A percentile compares a stretch with the other conserved stretches of the same genome.
Evolutionary conservation across 768 basidiomycete species (phyloP).

Genomic region (Lepiota brunneoincarnata): DNA sequence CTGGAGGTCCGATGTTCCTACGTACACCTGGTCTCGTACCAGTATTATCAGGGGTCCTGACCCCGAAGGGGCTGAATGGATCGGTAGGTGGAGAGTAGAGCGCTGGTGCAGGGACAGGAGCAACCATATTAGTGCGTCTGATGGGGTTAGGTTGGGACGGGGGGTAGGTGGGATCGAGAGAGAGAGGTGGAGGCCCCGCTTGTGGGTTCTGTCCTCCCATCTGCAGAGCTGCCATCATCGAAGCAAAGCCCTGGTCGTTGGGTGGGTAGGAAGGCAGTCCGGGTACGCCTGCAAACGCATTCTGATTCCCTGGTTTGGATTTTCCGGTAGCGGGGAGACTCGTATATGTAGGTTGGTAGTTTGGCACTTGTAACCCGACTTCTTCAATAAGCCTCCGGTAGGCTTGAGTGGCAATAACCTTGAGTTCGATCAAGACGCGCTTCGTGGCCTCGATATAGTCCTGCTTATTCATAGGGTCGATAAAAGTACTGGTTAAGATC

Average conservation of each 20-base stretch:
- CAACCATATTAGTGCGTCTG: slow-evolving; percentile 26
- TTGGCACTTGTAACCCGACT: slow-evolving; percentile 88
- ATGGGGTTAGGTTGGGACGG: slow-evolving; percentile 29
- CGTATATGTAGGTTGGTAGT: slow-evolving; percentile 78
- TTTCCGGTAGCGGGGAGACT: slow-evolving; percentile 62
- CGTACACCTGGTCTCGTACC: slow-evolving; percentile 46
- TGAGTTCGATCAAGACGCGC: slow-evolving; percentile 84
- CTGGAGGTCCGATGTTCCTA: slow-evolving; percentile 48
- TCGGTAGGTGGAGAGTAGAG: slow-evolving; percentile 41
- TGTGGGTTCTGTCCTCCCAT: slow-evolving; percentile 89
- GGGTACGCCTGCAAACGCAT: slow-evolving; percentile 55
- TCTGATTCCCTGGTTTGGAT: slow-evolving; percentile 49
- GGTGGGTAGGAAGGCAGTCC: slow-evolving; percentile 78
- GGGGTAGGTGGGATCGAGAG: slow-evolving; percentile 64
- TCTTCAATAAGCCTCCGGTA: slow-evolving; percentile 94
- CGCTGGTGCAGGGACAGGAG: slow-evolving; percentile 28
- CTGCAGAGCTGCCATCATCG: slow-evolving; percentile 91
- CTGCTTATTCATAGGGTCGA: slow-evolving; percentile 68
- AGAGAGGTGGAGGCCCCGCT: slow-evolving; percentile 53
- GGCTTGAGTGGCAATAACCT: slow-evolving; percentile 92
- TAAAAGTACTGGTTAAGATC: slow-evolving; percentile 82
- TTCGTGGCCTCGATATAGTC: slow-evolving; percentile 84
- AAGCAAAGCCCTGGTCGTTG: slow-evolving; percentile 82
- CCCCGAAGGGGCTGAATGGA: slow-evolving; percentile 50
- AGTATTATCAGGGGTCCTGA: slow-evolving; percentile 42